These are phyloP conservation scores for Exophiala bonariae DNA, from an alignment of 2,329 filamentous ascomycete genomes.

Conservation along the genomic window DNA sequence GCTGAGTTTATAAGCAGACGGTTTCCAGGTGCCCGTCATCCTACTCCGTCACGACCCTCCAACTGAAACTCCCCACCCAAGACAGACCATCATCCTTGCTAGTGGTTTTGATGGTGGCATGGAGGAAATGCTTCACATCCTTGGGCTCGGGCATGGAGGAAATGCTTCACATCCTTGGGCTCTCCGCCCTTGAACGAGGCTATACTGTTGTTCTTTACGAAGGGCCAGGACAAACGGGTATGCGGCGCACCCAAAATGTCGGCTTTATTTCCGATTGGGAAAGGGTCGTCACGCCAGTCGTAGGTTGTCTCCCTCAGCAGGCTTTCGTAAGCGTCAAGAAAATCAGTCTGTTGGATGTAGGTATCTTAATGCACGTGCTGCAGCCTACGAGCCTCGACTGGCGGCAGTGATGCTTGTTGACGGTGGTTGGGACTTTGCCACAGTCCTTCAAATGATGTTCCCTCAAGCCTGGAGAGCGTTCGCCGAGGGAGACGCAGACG, in stretches of 20 bases:
- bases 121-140: slow-evolving; percentile 43
- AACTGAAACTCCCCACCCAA: too few species aligned
- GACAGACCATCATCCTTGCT: slow-evolving; percentile 17
- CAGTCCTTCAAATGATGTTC: too few species aligned
- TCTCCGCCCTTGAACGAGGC: slow-evolving; percentile 38
- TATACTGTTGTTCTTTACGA: slow-evolving; percentile 47
- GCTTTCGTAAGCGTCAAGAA: slow-evolving; percentile 1
- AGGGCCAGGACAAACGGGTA: slow-evolving; percentile 44
- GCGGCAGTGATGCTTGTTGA: slow-evolving; percentile 1
- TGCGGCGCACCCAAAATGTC: slow-evolving; percentile 40
- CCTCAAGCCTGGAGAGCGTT: too few species aligned
- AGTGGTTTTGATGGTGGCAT: slow-evolving; percentile 45
- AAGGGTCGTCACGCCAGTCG: slow-evolving; percentile 38
- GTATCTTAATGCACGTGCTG: slow-evolving; percentile 1
- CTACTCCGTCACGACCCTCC: too few species aligned
- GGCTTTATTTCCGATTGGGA: slow-evolving; percentile 48
- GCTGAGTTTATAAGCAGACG: too few species aligned
- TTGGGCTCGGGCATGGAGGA: too few species aligned
- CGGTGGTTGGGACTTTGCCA: too few species aligned
- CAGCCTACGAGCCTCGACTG: slow-evolving; percentile 7
- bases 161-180: too few species aligned
- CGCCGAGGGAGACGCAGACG: too few species aligned
- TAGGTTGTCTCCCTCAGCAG: slow-evolving; percentile 36
- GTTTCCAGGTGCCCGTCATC: too few species aligned
- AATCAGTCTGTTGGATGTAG: slow-evolving; percentile 2